These are phyloP conservation scores for Hylodesmum podocarpum DNA, from an alignment of 306 rosid genomes.

Conservation along the genomic window DNA sequence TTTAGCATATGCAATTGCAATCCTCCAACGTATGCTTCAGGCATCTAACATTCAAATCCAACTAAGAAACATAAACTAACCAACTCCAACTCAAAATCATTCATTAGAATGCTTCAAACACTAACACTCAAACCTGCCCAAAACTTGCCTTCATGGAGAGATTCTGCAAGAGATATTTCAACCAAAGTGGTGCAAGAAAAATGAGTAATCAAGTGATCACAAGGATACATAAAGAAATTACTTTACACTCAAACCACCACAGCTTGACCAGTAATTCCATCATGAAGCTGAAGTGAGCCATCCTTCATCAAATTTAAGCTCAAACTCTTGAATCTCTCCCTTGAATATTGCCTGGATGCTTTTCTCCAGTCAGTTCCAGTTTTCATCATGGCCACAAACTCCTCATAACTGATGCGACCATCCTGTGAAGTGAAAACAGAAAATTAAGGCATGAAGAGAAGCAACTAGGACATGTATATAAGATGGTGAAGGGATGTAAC, in stretches of 20 bases:
- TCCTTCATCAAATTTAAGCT: conserved; percentile 91
- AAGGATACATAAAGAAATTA: conserved; percentile 24
- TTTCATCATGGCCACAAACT: conserved; percentile 95
- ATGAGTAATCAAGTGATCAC: conserved; percentile 27
- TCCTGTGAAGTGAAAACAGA: conserved; percentile 51
- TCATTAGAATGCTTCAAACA: conserved; percentile 19
- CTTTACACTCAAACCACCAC: conserved; percentile 59
- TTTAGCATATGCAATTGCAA: conserved; percentile 25
- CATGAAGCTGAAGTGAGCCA: conserved; percentile 90
- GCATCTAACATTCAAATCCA: conserved; percentile 19
- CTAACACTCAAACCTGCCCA: conserved; percentile 15
- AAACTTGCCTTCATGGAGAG: conserved; percentile 30
- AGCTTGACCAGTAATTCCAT: conserved; percentile 70
- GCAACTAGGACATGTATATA: neutral
- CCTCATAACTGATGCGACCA: conserved; percentile 80
- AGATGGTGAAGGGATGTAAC: neutral
- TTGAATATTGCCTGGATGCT: conserved; percentile 92
- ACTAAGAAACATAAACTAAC: conserved; percentile 24
- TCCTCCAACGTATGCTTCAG: conserved; percentile 34
- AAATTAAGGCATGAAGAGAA: neutral
- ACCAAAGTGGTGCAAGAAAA: conserved; percentile 33
- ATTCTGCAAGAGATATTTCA: conserved; percentile 30
- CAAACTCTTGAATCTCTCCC: conserved; percentile 93
- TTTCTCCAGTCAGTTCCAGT: conserved; percentile 99
- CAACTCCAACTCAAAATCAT: conserved; percentile 20